phyloP scores from a whole-genome alignment of 257 asterid species.

The Thymus mandschuricus region DNA sequence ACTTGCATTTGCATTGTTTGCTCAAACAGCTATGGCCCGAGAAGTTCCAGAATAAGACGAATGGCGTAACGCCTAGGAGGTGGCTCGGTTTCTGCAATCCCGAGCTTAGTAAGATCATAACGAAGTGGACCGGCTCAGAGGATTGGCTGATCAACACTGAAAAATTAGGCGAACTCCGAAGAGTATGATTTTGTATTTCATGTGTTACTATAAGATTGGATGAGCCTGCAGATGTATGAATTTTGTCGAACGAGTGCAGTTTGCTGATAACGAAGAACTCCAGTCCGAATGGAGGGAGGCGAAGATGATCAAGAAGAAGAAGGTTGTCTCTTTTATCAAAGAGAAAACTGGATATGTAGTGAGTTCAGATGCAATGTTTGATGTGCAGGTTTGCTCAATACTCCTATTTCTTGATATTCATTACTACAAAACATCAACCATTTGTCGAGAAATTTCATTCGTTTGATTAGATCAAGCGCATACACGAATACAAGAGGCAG shows the following conservation, averaged over 20 bases:
- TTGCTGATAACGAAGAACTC: conserved; percentile 56
- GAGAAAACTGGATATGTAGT: conserved; percentile 62
- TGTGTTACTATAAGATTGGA: no score
- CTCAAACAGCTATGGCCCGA: conserved; percentile 60
- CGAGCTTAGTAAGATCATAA: conserved; percentile 51
- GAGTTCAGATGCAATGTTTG: conserved; percentile 65
- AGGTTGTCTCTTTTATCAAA: conserved; percentile 49
- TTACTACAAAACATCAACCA: no score
- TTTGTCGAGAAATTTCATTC: background rate
- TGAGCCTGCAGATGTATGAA: background rate
- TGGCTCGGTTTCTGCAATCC: conserved; percentile 65
- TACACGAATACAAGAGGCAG: conserved; percentile 68
- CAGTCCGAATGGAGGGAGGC: conserved; percentile 62
- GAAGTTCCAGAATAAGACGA: conserved; percentile 66
- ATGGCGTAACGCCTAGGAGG: conserved; percentile 72
- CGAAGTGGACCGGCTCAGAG: conserved; percentile 65
- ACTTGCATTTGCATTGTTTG: conserved; percentile 23
- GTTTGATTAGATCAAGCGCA: conserved; percentile 52
- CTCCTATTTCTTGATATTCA: no score
- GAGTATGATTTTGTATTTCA: conserved; percentile 33
- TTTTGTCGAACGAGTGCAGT: conserved; percentile 35
- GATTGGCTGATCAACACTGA: conserved; percentile 59
- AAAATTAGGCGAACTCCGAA: conserved; percentile 46
- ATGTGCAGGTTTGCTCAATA: conserved; percentile 49
- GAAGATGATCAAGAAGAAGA: conserved; percentile 51